These are phyloP conservation scores for Scutellaria barbata DNA, from an alignment of 257 asterid species.

Conservation along the genomic window DNA sequence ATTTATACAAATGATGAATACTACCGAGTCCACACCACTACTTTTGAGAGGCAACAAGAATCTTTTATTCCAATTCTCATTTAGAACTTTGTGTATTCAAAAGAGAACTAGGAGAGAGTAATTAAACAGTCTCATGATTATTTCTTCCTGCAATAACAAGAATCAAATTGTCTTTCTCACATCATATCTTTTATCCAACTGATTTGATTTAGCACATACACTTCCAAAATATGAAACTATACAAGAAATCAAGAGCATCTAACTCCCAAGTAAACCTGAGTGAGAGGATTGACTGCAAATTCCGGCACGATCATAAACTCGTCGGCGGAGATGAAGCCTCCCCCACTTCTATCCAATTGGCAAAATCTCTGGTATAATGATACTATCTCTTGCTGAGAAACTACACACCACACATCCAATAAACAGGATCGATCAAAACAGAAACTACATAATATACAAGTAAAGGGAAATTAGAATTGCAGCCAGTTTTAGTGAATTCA, in stretches of 20 bases:
- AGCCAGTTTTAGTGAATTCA: neutral
- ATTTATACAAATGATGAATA: neutral
- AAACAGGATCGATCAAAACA: neutral
- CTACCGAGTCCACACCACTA: neutral
- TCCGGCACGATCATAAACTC: constrained; percentile 68
- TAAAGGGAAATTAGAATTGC: neutral
- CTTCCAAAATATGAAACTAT: neutral
- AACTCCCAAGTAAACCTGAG: constrained; percentile 43
- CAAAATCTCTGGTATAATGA: constrained; percentile 62
- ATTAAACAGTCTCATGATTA: neutral
- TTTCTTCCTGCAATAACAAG: neutral
- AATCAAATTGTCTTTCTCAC: neutral
- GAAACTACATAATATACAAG: neutral
- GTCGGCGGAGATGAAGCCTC: constrained; percentile 58
- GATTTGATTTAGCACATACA: neutral
- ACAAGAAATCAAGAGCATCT: neutral
- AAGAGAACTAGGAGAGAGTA: neutral
- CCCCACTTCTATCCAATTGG: constrained; percentile 59
- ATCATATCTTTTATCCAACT: neutral
- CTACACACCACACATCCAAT: constrained; percentile 36
- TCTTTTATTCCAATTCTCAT: neutral
- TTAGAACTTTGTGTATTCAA: neutral
- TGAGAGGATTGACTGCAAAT: constrained; percentile 66
- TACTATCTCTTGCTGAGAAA: constrained; percentile 68
- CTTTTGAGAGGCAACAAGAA: neutral